A percentile compares a stretch with the other conserved stretches of the same genome.
Evolutionary conservation across 106 monocot species (phyloP).

Genomic region (Platanthera zijinensis): DNA sequence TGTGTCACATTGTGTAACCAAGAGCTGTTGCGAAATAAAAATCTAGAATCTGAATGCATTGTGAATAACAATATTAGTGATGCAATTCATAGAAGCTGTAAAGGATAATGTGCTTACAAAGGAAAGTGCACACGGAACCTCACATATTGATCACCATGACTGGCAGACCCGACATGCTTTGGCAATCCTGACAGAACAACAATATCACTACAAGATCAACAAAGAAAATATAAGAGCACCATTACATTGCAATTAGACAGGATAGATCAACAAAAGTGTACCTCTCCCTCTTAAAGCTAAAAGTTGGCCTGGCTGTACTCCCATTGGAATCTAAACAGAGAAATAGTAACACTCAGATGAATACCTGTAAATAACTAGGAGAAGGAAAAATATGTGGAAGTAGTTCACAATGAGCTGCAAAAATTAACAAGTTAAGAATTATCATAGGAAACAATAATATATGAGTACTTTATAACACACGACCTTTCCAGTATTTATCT

Average conservation of each 20-base stretch:
- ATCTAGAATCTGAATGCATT: not conserved
- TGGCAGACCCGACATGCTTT: slow-evolving; percentile 43
- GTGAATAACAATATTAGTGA: not conserved
- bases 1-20: not conserved
- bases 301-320: slow-evolving; percentile 66
- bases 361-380: not conserved
- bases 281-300: slow-evolving; percentile 68
- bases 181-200: slow-evolving; percentile 52
- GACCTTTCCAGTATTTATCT: too few species aligned
- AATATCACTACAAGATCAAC: not conserved
- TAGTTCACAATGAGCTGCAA: not conserved
- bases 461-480: not conserved
- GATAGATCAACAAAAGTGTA: slow-evolving; percentile 14
- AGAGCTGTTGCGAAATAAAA: not conserved
- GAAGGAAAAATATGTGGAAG: not conserved
- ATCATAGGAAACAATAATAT: not conserved
- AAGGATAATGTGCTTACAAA: slow-evolving; percentile 36
- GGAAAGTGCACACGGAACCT: slow-evolving; percentile 72
- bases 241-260: not conserved
- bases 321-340: slow-evolving; percentile 70
- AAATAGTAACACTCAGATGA: not conserved
- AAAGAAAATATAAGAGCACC: not conserved
- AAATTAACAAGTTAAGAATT: not conserved
- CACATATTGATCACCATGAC: slow-evolving; percentile 79
- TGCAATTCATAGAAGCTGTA: not conserved